Conservation (phyloP, 345 rosid species). For the Eutrema heterophyllum region DNA sequence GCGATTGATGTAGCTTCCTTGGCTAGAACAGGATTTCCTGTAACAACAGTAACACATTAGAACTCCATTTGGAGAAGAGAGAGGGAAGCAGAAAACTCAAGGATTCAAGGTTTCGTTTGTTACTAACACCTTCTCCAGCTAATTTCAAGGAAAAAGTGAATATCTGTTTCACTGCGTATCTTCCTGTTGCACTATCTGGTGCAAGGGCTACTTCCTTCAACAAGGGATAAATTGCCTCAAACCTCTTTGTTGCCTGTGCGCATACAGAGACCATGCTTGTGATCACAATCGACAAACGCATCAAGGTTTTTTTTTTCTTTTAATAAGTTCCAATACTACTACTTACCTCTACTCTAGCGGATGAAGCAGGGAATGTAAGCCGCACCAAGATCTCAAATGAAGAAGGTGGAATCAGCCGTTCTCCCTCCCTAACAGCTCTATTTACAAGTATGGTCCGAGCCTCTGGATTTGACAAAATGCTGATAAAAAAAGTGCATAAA, state of each 20-base stretch:
- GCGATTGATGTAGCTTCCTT: constrained; percentile 59
- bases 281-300: not conserved
- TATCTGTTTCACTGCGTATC: constrained; percentile 76
- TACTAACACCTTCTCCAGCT: constrained; percentile 63
- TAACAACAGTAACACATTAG: not conserved
- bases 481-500: not conserved
- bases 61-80: not conserved
- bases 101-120: not conserved
- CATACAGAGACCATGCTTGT: constrained; percentile 1
- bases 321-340: constrained; percentile 2
- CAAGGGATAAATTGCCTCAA: constrained; percentile 55
- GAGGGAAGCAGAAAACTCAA: not conserved
- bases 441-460: not conserved
- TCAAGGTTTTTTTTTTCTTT: not conserved
- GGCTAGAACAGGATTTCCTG: constrained; percentile 53
- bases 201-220: constrained; percentile 75
- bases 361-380: not conserved
- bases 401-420: not conserved
- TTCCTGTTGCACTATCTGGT: constrained; percentile 32
- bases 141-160: constrained; percentile 47
- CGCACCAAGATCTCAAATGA: not conserved
- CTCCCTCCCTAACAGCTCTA: not conserved
- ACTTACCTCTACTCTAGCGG: not conserved
- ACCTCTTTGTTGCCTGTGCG: constrained; percentile 74
- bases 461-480: not conserved